Conservation (phyloP, 75 land plant genomes). For the Picea glauca region DNA sequence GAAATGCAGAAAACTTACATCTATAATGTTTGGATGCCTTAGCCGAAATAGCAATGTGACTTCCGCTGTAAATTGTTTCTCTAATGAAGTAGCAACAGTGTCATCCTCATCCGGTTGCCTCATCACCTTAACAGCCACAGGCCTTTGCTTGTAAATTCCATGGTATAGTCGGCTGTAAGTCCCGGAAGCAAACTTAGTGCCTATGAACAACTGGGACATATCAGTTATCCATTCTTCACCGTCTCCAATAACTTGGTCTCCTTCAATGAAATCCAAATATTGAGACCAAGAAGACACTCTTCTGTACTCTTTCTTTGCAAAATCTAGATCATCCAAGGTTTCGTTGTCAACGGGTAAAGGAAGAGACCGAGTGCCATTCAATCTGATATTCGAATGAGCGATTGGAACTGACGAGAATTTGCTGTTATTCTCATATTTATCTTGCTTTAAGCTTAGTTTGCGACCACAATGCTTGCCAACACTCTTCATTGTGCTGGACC, state of each 20-base stretch:
- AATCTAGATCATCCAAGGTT: neutral
- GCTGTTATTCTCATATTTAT: neutral
- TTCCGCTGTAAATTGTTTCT: conserved; percentile 81
- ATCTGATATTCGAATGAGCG: neutral
- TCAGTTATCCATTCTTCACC: conserved; percentile 79
- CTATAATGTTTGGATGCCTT: conserved; percentile 79
- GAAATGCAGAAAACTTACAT: conserved; percentile 34
- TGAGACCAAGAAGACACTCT: conserved; percentile 82
- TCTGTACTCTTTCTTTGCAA: conserved; percentile 24
- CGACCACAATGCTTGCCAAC: neutral
- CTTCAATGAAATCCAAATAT: conserved; percentile 60
- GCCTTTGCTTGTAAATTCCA: conserved; percentile 76
- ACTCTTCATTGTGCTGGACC: neutral
- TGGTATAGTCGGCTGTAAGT: conserved; percentile 84
- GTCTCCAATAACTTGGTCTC: conserved; percentile 40
- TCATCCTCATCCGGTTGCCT: conserved; percentile 79
- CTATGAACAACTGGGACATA: conserved; percentile 81
- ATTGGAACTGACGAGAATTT: neutral
- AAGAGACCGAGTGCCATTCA: conserved; percentile 12
- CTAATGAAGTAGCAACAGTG: conserved; percentile 50
- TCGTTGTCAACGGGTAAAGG: conserved; percentile 6
- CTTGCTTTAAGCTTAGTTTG: neutral
- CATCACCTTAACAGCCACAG: conserved; percentile 90
- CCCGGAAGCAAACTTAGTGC: conserved; percentile 85
- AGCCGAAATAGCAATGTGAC: conserved; percentile 71